Evolutionary conservation across 305 asterid genomes (phyloP), one percentile per base, ranked within the genome.

Genomic region (Fraxinus greggii): DNA sequence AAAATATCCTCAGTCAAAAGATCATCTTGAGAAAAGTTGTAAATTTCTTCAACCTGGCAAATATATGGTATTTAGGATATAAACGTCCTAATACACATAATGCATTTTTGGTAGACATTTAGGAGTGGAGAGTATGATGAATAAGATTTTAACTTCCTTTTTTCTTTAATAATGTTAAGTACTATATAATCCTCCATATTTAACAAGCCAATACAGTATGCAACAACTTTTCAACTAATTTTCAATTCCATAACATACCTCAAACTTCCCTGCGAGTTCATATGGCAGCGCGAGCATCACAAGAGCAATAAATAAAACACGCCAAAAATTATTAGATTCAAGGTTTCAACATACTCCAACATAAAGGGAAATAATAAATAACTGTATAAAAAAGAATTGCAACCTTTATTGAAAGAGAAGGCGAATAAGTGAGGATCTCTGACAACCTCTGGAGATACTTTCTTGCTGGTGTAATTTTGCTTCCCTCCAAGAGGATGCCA

Each of bases 401-500:
- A 79, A 91, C 97, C 95, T 90, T 87, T 90, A 59, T 85, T 79
- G 70, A 83, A 79, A 72, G 93, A 91, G 87, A 78, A 87, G 6
- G 85, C 79, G 59, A 87, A 91, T 84, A 92, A 85, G 85, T 90
- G 97, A 28, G 95, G 93, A 83, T 91, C 97, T 83, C 93, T 89
- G 81, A 82, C 67, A 69, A 54, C 65, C 79, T 90, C 95, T 3
- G 80, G 88, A 23, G 88, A 12, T 38, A 84, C 73, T 83, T 89
- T 91, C 78, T 86, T 91, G 87, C 92, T 90, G 85, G 90, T 84
- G 86, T 84, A 90, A 74, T 80, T 87, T 85, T 88, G 91, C 83
- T 92, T 92, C 75, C 91, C 97, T 77, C 95, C 94, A 31, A 92
- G 82, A 79, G 90, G 91, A 87, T 80, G 76, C 97, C 97, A 92